Conservation (phyloP, 371 early-diverging fungal species). For the Batrachochytrium dendrobatidis region DNA sequence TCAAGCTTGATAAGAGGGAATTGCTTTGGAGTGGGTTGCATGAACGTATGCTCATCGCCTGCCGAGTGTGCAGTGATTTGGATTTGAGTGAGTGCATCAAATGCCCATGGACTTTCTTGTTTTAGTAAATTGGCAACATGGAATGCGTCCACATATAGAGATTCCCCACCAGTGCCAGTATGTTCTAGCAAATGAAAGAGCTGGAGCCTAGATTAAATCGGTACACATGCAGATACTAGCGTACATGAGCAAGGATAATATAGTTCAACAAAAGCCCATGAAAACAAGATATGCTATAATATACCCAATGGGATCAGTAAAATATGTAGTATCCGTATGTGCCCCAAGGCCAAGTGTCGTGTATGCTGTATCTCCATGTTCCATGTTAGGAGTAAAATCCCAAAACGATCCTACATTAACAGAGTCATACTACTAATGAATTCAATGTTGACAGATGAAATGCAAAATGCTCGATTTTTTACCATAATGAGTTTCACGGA, state of each 20-base stretch:
- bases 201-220: constrained; percentile 52
- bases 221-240: no score
- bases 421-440: constrained; percentile 4
- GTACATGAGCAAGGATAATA: no score
- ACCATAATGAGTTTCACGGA: constrained; percentile 80
- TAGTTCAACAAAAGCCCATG: not conserved
- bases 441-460: constrained; percentile 1
- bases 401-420: constrained; percentile 47
- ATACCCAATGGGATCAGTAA: constrained; percentile 79
- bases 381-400: constrained; percentile 74
- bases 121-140: constrained; percentile 60
- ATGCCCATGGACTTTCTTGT: constrained; percentile 50
- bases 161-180: constrained; percentile 69
- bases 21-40: constrained; percentile 58
- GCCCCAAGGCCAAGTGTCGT: constrained; percentile 68
- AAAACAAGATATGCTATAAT: not conserved
- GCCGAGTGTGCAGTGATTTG: constrained; percentile 68
- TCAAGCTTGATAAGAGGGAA: constrained; percentile 64
- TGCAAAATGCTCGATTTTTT: not conserved
- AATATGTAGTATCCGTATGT: constrained; percentile 90
- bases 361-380: constrained; percentile 85
- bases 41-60: constrained; percentile 64
- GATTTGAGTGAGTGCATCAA: constrained; percentile 54
- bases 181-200: constrained; percentile 78
- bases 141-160: constrained; percentile 81